These are phyloP conservation scores for Cladosporium sp. DNA, from an alignment of 2,329 filamentous ascomycete species.

Conservation along the genomic window DNA sequence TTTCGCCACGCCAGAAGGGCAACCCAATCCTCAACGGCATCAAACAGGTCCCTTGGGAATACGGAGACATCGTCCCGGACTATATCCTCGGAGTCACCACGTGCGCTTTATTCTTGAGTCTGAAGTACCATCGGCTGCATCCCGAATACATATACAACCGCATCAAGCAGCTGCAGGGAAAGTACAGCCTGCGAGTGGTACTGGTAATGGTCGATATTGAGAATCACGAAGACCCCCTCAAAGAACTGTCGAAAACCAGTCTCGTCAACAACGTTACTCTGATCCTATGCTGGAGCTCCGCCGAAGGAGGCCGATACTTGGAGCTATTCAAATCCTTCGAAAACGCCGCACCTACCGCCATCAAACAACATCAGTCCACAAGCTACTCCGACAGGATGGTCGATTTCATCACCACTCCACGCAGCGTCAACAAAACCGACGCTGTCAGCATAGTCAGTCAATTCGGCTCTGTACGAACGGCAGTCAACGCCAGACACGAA, in stretches of 20 bases:
- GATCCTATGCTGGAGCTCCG: constrained; percentile 89
- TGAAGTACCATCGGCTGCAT: constrained; percentile 96
- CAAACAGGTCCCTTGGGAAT: constrained; percentile 86
- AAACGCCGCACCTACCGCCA: constrained; percentile 74
- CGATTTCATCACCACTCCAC: constrained; percentile 87
- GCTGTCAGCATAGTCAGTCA: constrained; percentile 84
- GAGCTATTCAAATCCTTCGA: constrained; percentile 96
- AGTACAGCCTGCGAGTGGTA: constrained; percentile 81
- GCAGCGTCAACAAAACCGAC: constrained; percentile 92
- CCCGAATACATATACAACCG: constrained; percentile 97
- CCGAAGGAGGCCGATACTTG: constrained; percentile 88
- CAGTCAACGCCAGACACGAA: constrained; percentile 82
- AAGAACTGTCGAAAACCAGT: constrained; percentile 88
- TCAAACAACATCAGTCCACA: constrained; percentile 78
- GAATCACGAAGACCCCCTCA: constrained; percentile 85
- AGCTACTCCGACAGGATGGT: constrained; percentile 82
- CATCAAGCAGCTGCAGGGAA: constrained; percentile 77
- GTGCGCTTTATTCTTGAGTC: constrained; percentile 84
- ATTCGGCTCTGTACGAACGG: constrained; percentile 83
- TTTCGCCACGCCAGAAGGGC: constrained; percentile 89
- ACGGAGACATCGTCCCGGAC: constrained; percentile 92
- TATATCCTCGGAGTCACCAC: constrained; percentile 85
- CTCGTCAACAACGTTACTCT: constrained; percentile 90
- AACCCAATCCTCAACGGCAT: constrained; percentile 87
- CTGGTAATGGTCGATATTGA: constrained; percentile 92